phyloP scores from a whole-genome alignment of 495 filamentous ascomycete genomes.

The Friedmanniomyces endolithicus region DNA sequence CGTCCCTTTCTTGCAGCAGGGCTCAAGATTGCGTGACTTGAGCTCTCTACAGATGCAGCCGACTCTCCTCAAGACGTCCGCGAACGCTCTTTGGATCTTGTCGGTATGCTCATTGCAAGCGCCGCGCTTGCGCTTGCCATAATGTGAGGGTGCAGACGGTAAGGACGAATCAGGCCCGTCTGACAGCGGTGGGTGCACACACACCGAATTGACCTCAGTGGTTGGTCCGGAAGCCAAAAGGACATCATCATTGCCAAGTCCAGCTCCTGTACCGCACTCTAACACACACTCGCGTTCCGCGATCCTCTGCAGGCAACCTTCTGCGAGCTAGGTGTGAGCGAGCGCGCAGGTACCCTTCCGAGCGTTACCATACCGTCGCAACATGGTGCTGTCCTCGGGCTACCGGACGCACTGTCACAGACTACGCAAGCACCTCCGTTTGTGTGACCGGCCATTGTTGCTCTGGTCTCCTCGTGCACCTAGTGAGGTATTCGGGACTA shows the following conservation, averaged over 20 bases:
- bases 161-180: no score
- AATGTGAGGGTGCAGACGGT: neutral
- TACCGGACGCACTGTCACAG: neutral
- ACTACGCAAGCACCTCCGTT: slow-evolving; percentile 1
- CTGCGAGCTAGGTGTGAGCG: slow-evolving; percentile 4
- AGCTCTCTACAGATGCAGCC: slow-evolving; percentile 10
- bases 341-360: neutral
- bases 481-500: no score
- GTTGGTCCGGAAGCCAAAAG: neutral
- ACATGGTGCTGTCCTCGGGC: neutral
- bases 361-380: slow-evolving; percentile 7
- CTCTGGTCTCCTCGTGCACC: neutral
- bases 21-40: slow-evolving; percentile 6
- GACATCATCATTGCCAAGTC: slow-evolving; percentile 1
- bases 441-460: slow-evolving; percentile 2
- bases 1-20: slow-evolving; percentile 2
- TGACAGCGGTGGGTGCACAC: no score
- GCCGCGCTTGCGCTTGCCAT: slow-evolving; percentile 9
- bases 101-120: slow-evolving; percentile 4
- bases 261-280: slow-evolving; percentile 3
- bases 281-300: slow-evolving; percentile 8
- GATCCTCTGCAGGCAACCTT: slow-evolving; percentile 6
- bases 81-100: slow-evolving; percentile 1
- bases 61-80: slow-evolving; percentile 3
- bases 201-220: no score